Evolutionary conservation across 805 yeast species (phyloP).

Genomic region (Yamadazyma ubonensis): DNA sequence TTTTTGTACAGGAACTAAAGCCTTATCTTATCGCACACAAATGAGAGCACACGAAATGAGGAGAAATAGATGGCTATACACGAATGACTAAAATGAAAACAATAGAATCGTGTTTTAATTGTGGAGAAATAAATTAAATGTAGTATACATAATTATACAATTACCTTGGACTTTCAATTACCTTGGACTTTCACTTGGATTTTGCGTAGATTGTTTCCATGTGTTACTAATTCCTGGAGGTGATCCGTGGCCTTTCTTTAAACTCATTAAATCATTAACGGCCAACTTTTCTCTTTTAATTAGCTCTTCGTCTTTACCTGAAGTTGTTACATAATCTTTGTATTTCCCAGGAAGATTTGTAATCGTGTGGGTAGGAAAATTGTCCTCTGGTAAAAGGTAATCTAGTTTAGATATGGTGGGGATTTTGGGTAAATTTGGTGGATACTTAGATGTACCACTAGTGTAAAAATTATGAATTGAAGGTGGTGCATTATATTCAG

Average conservation of each 20-base stretch:
- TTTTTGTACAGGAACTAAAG: slow-evolving; percentile 2
- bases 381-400: slow-evolving; percentile 21
- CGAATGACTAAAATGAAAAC: no score
- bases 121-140: no score
- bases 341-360: slow-evolving; percentile 3
- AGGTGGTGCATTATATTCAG: slow-evolving; percentile 1
- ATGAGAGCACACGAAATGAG: neutral
- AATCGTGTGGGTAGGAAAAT: slow-evolving; percentile 20
- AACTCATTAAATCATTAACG: slow-evolving; percentile 27
- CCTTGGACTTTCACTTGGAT: neutral
- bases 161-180: no score
- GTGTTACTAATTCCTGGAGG: neutral
- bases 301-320: slow-evolving; percentile 20
- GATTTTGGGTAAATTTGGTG: slow-evolving; percentile 15
- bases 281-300: slow-evolving; percentile 31
- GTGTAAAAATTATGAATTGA: slow-evolving; percentile 12
- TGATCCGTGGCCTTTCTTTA: slow-evolving; percentile 18
- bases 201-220: neutral
- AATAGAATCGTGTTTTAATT: no score
- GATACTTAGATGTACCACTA: slow-evolving; percentile 5
- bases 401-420: slow-evolving; percentile 21
- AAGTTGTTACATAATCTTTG: neutral
- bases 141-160: no score
- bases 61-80: neutral
- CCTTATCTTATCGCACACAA: slow-evolving; percentile 1